A percentile compares a stretch with the other conserved stretches of the same genome.
Conservation (phyloP, 176 grass and related monocot species). For the Juncus inflexus region DNA sequence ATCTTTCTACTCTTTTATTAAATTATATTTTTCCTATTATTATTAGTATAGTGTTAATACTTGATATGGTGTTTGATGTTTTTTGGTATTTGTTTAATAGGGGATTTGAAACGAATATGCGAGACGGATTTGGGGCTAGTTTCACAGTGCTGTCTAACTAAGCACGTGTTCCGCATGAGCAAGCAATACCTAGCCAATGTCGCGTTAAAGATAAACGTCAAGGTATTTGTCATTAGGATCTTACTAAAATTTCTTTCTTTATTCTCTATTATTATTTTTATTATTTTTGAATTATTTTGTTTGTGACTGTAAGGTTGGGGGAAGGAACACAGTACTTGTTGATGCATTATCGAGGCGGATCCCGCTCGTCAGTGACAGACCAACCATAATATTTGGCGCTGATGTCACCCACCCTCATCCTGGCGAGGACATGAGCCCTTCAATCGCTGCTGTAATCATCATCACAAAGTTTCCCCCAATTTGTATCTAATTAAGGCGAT, state of each 20-base stretch:
- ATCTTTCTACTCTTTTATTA: not conserved
- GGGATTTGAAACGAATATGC: conserved; percentile 86
- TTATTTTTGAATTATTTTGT: conserved; percentile 8
- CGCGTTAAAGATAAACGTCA: conserved; percentile 97
- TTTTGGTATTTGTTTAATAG: conserved; percentile 25
- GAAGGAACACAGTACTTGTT: conserved; percentile 80
- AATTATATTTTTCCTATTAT: not conserved
- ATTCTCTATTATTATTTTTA: conserved; percentile 3
- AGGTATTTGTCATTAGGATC: conserved; percentile 38
- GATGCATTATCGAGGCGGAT: conserved; percentile 76
- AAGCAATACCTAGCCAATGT: conserved; percentile 89
- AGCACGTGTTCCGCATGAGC: conserved; percentile 76
- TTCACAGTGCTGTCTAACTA: conserved; percentile 72
- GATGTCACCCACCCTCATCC: conserved; percentile 96
- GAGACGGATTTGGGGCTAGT: conserved; percentile 87
- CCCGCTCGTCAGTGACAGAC: conserved; percentile 78
- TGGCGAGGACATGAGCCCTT: conserved; percentile 89
- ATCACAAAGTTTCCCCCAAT: not conserved
- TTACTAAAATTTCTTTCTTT: not conserved
- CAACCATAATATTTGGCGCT: conserved; percentile 89
- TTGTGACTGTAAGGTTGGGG: conserved; percentile 50
- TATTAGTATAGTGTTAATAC: not conserved
- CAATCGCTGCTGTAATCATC: conserved; percentile 69
- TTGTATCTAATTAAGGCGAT: not conserved
- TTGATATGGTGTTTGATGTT: not conserved